Evolutionary conservation across 1,139 yeast genomes (phyloP).

Genomic region (Starmera stellimalicola): DNA sequence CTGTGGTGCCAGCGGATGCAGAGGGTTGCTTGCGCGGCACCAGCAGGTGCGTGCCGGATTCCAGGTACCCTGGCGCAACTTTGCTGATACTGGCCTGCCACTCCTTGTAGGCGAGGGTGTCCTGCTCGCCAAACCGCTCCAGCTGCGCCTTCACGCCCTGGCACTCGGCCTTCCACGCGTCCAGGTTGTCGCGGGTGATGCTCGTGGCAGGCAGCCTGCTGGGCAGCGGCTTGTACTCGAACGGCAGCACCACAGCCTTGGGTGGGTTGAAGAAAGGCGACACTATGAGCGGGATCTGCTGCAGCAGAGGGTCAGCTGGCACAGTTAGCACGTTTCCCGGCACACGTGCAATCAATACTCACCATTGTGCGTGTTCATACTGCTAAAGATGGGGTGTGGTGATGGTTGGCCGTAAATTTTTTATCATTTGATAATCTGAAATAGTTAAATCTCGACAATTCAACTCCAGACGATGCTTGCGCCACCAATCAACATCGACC

Average conservation of each 20-base stretch:
- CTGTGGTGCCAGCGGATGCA: too few relatives aligned
- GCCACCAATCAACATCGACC: conserved; percentile 63
- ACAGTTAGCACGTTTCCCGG: not conserved
- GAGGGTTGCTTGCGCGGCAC: conserved; percentile 8
- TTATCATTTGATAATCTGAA: not conserved
- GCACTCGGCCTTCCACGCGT: conserved; percentile 18
- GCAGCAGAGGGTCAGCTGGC: conserved; percentile 19
- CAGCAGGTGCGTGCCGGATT: conserved; percentile 9
- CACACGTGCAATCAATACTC: not conserved
- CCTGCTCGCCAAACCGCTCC: conserved; percentile 16
- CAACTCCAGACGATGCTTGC: conserved; percentile 38
- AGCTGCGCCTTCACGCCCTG: conserved; percentile 9
- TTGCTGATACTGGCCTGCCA: conserved; percentile 26
- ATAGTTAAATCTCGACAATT: not conserved
- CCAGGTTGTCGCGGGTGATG: conserved; percentile 17
- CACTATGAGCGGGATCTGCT: conserved; percentile 49
- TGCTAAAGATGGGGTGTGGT: not conserved
- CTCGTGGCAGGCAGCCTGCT: conserved; percentile 22
- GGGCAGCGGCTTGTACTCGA: conserved; percentile 35
- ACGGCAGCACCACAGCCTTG: conserved; percentile 44
- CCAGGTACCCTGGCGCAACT: conserved; percentile 36
- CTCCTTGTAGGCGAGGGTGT: conserved; percentile 18
- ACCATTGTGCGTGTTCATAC: not conserved
- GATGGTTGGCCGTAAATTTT: not conserved
- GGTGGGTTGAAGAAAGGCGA: conserved; percentile 51